A percentile compares a stretch with the other conserved stretches of the same genome.
Evolutionary conservation across 73 alveolate species (phyloP).

Genomic region (Tetrahymena malaccensis): DNA sequence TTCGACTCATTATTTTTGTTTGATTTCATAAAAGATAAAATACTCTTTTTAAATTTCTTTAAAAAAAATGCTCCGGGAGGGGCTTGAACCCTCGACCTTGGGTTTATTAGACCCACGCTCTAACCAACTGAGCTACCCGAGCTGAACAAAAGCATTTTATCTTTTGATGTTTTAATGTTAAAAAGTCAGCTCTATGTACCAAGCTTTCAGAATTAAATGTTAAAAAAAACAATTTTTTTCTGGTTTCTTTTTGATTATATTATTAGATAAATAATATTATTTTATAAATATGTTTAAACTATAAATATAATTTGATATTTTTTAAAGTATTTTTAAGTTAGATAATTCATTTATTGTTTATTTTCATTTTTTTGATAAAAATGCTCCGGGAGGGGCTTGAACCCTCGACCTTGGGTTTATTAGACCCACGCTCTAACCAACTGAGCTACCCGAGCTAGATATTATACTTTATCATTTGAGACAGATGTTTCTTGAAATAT

Average conservation of each 20-base stretch:
- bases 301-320: no score
- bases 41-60: background rate
- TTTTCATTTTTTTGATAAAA: background rate
- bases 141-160: background rate
- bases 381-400: slow-evolving; percentile 1
- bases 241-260: no score
- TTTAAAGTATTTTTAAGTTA: no score
- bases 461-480: no score
- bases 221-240: no score
- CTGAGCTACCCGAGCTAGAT: background rate
- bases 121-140: background rate
- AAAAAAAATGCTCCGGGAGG: background rate
- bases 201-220: no score
- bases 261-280: no score
- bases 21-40: background rate
- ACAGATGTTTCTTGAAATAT: no score
- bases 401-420: slow-evolving; percentile 2
- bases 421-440: slow-evolving; percentile 2
- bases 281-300: no score
- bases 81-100: background rate
- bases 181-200: no score
- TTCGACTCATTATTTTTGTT: background rate
- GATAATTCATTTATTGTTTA: no score
- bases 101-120: background rate
- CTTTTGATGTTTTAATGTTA: background rate